Evolutionary conservation across 192 early-diverging fungal genomes (phyloP).

Genomic region (Linnemannia elongata): DNA sequence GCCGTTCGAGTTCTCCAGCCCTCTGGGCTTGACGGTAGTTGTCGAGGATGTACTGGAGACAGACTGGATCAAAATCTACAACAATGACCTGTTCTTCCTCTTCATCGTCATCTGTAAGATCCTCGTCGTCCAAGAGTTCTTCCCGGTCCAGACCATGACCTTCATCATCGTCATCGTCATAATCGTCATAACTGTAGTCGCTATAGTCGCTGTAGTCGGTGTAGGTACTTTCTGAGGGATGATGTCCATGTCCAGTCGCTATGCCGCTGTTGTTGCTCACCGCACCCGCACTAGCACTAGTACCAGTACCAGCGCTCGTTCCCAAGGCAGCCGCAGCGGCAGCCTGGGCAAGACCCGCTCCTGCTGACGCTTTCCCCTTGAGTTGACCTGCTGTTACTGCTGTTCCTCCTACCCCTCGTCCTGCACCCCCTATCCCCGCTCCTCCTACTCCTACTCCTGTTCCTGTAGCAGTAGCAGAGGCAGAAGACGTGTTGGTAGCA

Average conservation of each 20-base stretch:
- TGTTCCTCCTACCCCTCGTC: slow-evolving; percentile 10
- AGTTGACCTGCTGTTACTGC: slow-evolving; percentile 4
- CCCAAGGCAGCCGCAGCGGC: neutral
- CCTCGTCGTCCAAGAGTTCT: slow-evolving; percentile 39
- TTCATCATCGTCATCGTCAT: slow-evolving; percentile 48
- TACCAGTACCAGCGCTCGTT: neutral
- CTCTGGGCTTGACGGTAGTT: slow-evolving; percentile 61
- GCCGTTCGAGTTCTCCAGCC: slow-evolving; percentile 34
- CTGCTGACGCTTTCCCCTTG: neutral
- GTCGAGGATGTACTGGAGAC: slow-evolving; percentile 64
- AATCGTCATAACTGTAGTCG: slow-evolving; percentile 40
- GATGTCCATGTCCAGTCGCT: slow-evolving; percentile 23
- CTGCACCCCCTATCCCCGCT: neutral
- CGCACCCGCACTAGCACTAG: neutral
- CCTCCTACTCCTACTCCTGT: neutral
- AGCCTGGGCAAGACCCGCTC: neutral
- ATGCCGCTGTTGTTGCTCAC: neutral
- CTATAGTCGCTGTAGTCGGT: slow-evolving; percentile 44
- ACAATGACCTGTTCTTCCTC: slow-evolving; percentile 63
- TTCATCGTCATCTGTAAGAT: slow-evolving; percentile 38
- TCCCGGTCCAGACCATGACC: slow-evolving; percentile 35
- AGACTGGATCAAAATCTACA: slow-evolving; percentile 69
- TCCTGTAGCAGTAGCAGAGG: neutral
- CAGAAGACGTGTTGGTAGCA: neutral
- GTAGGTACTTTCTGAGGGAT: slow-evolving; percentile 41